A percentile compares a stretch with the other conserved stretches of the same genome.
phyloP scores from a whole-genome alignment of 495 filamentous ascomycete species.

The Hypoxylon subgilvum region DNA sequence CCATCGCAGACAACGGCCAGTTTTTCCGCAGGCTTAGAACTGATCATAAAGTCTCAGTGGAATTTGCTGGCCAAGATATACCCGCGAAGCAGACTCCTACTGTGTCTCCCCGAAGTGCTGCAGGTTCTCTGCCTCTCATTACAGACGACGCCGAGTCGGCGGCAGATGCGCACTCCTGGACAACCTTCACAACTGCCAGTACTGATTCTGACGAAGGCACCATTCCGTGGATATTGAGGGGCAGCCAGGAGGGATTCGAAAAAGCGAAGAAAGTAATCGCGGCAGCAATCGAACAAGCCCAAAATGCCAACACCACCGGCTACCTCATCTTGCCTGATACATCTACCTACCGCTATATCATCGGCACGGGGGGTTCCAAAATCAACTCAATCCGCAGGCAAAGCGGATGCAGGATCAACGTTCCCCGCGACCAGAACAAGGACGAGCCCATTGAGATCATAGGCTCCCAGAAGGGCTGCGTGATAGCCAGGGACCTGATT shows the following conservation, averaged over 20 bases:
- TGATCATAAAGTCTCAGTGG: slow-evolving; percentile 84
- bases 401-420: slow-evolving; percentile 89
- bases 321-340: slow-evolving; percentile 92
- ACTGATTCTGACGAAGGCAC: slow-evolving; percentile 68
- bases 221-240: slow-evolving; percentile 91
- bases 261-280: slow-evolving; percentile 76
- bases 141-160: slow-evolving; percentile 74
- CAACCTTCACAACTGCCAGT: slow-evolving; percentile 66
- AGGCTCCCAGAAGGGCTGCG: slow-evolving; percentile 77
- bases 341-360: slow-evolving; percentile 83
- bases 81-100: slow-evolving; percentile 66
- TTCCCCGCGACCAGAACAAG: slow-evolving; percentile 78
- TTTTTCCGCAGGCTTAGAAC: slow-evolving; percentile 87
- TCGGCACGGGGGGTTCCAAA: slow-evolving; percentile 85
- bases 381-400: slow-evolving; percentile 91
- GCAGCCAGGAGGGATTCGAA: slow-evolving; percentile 72
- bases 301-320: slow-evolving; percentile 74
- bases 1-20: slow-evolving; percentile 83
- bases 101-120: slow-evolving; percentile 56
- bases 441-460: slow-evolving; percentile 87
- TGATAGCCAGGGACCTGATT: slow-evolving; percentile 88
- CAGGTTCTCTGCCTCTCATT: slow-evolving; percentile 77
- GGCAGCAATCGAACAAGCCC: slow-evolving; percentile 72
- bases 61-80: slow-evolving; percentile 78
- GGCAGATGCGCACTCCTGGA: slow-evolving; percentile 77